These are phyloP conservation scores for Irpex lacteus DNA, from an alignment of 1,284 basidiomycete species.

Conservation along the genomic window DNA sequence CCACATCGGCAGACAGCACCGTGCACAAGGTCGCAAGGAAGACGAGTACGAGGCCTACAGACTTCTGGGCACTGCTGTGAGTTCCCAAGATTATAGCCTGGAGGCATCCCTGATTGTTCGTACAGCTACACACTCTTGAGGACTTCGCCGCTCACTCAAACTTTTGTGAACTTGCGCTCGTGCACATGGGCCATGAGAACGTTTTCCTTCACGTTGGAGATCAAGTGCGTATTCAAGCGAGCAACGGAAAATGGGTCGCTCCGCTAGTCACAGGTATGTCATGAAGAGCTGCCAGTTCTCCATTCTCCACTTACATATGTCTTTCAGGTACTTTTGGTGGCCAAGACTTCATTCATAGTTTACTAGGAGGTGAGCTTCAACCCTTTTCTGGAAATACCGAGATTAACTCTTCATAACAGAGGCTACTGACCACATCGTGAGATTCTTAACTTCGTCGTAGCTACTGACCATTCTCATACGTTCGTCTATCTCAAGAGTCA, in stretches of 20 bases:
- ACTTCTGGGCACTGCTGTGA: slow-evolving; percentile 68
- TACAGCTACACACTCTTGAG: slow-evolving; percentile 77
- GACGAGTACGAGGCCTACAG: slow-evolving; percentile 85
- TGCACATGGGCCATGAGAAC: slow-evolving; percentile 69
- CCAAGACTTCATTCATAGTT: slow-evolving; percentile 81
- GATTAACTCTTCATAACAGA: slow-evolving; percentile 34
- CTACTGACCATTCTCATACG: not conserved
- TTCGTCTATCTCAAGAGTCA: slow-evolving; percentile 27
- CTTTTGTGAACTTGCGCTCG: slow-evolving; percentile 80
- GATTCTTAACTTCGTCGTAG: slow-evolving; percentile 22
- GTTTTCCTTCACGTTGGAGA: slow-evolving; percentile 93
- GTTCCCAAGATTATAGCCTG: slow-evolving; percentile 19
- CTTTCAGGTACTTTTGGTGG: slow-evolving; percentile 76
- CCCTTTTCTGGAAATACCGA: slow-evolving; percentile 2
- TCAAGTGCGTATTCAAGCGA: slow-evolving; percentile 74
- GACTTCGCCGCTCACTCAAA: slow-evolving; percentile 91
- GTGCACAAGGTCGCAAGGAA: slow-evolving; percentile 54
- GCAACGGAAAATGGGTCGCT: slow-evolving; percentile 73
- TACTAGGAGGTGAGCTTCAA: slow-evolving; percentile 54
- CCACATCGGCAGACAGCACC: slow-evolving; percentile 59
- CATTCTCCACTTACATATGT: not conserved
- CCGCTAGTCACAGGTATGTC: slow-evolving; percentile 81
- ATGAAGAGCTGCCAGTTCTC: not conserved
- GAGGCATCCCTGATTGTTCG: not conserved
- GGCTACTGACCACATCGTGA: slow-evolving; percentile 69